Base-by-base conservation (phyloP, 805 yeast species). In the Saccharomycopsis selenospora region DNA sequence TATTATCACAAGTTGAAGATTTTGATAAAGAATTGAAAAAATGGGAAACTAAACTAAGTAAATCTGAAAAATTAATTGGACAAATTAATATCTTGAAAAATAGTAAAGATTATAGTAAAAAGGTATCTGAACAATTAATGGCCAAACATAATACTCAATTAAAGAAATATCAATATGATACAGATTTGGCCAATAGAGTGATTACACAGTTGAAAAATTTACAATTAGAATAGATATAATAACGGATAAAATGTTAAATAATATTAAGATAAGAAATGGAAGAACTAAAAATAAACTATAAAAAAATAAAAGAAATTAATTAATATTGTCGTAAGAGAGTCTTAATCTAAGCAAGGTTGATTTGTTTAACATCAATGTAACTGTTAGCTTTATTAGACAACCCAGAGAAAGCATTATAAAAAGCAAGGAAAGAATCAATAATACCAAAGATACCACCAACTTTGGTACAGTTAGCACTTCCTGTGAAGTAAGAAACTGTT, bases 1-100 rank as follows among this genome's bases (percentile, higher is more conserved):
- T 91, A 25, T 73, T 91, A 63, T 96, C 91, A 49, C 88, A 84
- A 62, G 80, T 91, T 14, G 17, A 33, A 57, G 96, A 91, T 66
- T 76, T 90, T 57, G 97, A 88, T 60, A 82, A 84, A 49, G 98
- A 91, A 70, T 85, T 91, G 59, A 62, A 72, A 57, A 93, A 90
- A 75, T 95, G 88, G 36, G 67, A 73, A 60, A 78, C 77, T 75
- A 91, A 85, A 72, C 72, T 90, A 59, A 73, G 65, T 52, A 84
- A 83, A 65, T 75, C 82, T 36, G 75, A 77, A 61, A 74, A 72
- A 54, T 75, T 77, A 60, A 73, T 85, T 53, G 78, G 80, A 56
- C 89, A 87, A 69, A 75, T 82, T 44, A 49, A 36, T 24, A 25
- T 10, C 5, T 28, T 52, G 11, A 79, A 86, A 56, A 62, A 64